Conservation (phyloP, 495 filamentous ascomycete species). For the Tuber indicum region DNA sequence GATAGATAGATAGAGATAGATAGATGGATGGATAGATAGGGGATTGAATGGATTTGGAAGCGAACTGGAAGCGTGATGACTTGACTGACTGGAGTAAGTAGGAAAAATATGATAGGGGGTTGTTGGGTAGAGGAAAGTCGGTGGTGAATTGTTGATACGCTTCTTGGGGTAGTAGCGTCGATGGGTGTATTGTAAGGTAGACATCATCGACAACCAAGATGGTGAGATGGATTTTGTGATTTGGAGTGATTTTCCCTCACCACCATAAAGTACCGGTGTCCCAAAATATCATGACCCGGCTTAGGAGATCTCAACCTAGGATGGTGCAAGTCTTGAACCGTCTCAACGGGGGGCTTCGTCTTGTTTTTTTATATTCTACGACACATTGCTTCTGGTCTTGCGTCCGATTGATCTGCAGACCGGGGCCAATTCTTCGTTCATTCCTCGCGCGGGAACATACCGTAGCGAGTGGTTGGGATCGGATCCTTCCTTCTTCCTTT, state of each 20-base stretch:
- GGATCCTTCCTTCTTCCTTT: not conserved
- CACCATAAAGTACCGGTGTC: not conserved
- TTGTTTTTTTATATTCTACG: not conserved
- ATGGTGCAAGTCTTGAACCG: not conserved
- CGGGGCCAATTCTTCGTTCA: not conserved
- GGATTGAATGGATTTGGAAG: not conserved
- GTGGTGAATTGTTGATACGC: not conserved
- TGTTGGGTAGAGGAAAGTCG: not conserved
- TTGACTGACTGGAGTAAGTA: not conserved
- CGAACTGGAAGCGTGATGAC: not conserved
- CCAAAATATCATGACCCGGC: not conserved
- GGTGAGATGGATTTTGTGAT: not conserved
- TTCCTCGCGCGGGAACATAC: not conserved
- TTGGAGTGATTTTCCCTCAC: not conserved
- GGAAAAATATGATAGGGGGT: not conserved
- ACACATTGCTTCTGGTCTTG: not conserved
- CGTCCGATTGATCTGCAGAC: not conserved
- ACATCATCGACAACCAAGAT: not conserved
- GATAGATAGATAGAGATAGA: not conserved
- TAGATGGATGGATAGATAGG: not conserved
- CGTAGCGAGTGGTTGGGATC: not conserved
- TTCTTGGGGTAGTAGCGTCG: not conserved
- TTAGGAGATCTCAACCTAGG: no score
- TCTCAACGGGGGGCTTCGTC: not conserved
- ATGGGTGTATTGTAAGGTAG: not conserved